Evolutionary conservation across 495 filamentous ascomycete species (phyloP).

Genomic region (Penicillium pulvis): DNA sequence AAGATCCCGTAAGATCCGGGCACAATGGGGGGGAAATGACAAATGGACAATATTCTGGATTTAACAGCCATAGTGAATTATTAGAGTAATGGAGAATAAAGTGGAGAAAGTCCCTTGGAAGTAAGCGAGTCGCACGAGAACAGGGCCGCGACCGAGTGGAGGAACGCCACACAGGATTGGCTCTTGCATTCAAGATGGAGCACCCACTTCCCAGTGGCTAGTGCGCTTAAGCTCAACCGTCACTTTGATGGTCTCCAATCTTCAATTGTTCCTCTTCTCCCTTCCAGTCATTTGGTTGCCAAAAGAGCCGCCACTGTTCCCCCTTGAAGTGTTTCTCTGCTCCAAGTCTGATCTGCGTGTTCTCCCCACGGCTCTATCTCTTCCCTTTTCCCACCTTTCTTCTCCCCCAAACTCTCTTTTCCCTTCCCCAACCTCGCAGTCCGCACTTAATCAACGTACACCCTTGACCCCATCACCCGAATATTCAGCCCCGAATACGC

Average conservation of each 20-base stretch:
- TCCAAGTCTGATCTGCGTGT: slow-evolving; percentile 7
- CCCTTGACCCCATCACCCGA: background rate
- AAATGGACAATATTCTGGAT: background rate
- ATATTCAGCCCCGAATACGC: background rate
- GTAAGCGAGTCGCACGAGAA: slow-evolving; percentile 14
- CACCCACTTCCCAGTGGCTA: slow-evolving; percentile 15
- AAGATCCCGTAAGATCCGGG: background rate
- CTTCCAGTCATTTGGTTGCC: slow-evolving; percentile 13
- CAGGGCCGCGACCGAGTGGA: slow-evolving; percentile 5
- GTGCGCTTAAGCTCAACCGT: slow-evolving; percentile 24
- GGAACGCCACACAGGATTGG: slow-evolving; percentile 11
- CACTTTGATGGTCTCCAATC: slow-evolving; percentile 13
- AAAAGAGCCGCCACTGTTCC: slow-evolving; percentile 4
- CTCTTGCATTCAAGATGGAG: slow-evolving; percentile 7
- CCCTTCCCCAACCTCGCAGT: background rate
- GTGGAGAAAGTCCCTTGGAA: slow-evolving; percentile 1
- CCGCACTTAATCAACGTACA: background rate
- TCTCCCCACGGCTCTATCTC: slow-evolving; percentile 9
- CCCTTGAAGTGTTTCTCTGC: slow-evolving; percentile 4
- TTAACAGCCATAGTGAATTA: background rate
- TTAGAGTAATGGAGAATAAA: background rate
- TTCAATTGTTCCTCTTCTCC: slow-evolving; percentile 12
- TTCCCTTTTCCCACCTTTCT: slow-evolving; percentile 6
- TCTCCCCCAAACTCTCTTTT: slow-evolving; percentile 8
- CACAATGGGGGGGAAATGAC: background rate